Conservation (phyloP, 805 yeast genomes). For the Candida nitratophila region DNA sequence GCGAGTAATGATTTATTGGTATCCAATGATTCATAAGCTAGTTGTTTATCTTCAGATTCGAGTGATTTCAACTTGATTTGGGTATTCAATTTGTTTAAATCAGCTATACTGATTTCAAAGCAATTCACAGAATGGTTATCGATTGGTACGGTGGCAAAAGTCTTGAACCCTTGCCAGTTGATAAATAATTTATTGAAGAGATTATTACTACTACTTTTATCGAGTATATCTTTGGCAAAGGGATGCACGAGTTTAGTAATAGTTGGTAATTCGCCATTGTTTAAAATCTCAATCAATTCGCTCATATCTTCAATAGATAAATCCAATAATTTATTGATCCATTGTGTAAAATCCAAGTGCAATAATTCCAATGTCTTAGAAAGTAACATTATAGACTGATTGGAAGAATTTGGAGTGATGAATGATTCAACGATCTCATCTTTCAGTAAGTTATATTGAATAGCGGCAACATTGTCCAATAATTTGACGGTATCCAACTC, state of each 20-base stretch:
- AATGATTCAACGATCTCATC: neutral
- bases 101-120: neutral
- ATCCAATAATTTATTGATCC: neutral
- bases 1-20: neutral
- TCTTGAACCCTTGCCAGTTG: neutral
- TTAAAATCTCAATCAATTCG: neutral
- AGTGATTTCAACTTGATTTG: neutral
- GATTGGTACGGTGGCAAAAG: neutral
- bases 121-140: neutral
- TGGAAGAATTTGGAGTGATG: neutral
- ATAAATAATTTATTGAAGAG: neutral
- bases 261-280: neutral
- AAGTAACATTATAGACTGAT: neutral
- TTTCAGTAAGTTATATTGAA: neutral
- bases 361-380: neutral
- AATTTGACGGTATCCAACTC: neutral
- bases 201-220: neutral
- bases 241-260: neutral
- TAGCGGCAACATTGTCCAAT: neutral
- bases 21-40: too few relatives aligned
- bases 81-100: neutral
- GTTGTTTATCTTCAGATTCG: neutral
- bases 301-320: neutral
- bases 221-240: neutral
- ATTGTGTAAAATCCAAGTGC: neutral